Conservation (phyloP, 495 filamentous ascomycete species). For the Neurospora tetraspora region DNA sequence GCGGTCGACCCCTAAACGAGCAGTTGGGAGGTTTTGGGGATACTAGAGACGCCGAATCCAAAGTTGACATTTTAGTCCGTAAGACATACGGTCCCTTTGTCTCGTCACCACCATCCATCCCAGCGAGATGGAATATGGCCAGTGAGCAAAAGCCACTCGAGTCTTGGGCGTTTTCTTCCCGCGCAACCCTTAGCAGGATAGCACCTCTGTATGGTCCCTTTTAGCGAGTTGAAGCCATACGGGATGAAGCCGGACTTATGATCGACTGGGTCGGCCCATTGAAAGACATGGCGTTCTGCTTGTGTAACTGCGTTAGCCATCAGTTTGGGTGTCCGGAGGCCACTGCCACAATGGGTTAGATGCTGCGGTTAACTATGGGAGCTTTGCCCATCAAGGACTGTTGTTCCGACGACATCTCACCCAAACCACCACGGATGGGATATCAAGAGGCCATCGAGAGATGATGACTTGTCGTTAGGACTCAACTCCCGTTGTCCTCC, state of each 20-base stretch:
- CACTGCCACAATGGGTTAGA: background rate
- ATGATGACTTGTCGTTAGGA: background rate
- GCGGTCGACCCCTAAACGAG: background rate
- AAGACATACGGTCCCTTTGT: background rate
- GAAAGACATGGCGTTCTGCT: background rate
- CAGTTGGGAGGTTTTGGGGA: background rate
- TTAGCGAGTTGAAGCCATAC: background rate
- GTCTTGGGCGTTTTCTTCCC: background rate
- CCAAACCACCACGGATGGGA: background rate
- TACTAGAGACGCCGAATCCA: no score
- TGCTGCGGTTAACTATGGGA: background rate
- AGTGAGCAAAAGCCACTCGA: background rate
- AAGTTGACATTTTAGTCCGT: no score
- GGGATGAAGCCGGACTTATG: background rate
- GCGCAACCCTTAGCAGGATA: background rate
- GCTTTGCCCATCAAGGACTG: background rate
- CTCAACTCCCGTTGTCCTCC: background rate
- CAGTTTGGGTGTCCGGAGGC: background rate
- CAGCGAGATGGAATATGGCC: background rate
- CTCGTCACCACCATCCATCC: background rate
- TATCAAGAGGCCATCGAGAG: background rate
- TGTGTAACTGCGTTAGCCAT: background rate
- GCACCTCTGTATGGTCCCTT: background rate
- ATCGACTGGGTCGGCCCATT: background rate
- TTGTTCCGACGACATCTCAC: background rate